Evolutionary conservation across 148 eudicot genomes (phyloP).

Genomic region (Beta vulgaris): DNA sequence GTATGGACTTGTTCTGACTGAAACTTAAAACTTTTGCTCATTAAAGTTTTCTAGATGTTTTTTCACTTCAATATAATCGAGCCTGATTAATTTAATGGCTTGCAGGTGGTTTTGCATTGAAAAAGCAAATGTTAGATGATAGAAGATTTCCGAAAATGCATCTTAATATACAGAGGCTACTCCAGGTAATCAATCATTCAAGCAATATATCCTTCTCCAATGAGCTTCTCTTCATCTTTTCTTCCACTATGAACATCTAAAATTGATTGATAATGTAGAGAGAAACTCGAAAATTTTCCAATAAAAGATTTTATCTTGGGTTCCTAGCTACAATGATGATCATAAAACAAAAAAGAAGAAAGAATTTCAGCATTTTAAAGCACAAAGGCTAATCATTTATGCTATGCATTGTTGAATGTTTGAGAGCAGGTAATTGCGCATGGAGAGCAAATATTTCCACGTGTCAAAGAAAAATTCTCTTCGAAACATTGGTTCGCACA

Average conservation of each 20-base stretch:
- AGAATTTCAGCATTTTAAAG: too few relatives aligned
- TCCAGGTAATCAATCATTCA: slow-evolving; percentile 61
- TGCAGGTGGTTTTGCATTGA: slow-evolving; percentile 73
- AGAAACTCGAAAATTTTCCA: too few relatives aligned
- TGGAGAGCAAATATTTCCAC: slow-evolving; percentile 96
- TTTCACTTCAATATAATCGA: neutral
- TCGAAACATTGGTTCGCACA: slow-evolving; percentile 70
- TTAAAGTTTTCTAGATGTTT: neutral
- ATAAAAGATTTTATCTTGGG: too few relatives aligned
- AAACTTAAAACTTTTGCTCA: too few relatives aligned
- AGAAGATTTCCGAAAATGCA: slow-evolving; percentile 97
- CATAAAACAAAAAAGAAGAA: too few relatives aligned
- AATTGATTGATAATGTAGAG: too few relatives aligned
- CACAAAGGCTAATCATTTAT: neutral
- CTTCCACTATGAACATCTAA: too few relatives aligned
- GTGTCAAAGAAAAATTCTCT: slow-evolving; percentile 78
- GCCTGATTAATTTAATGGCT: slow-evolving; percentile 9
- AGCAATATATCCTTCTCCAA: neutral
- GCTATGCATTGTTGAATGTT: neutral
- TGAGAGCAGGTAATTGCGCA: slow-evolving; percentile 76
- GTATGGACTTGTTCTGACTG: too few relatives aligned
- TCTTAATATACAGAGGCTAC: slow-evolving; percentile 84
- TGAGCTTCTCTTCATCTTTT: too few relatives aligned
- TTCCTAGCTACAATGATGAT: neutral
- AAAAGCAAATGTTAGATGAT: slow-evolving; percentile 87